Evolutionary conservation across 768 basidiomycete genomes (phyloP), one percentile per base, ranked within the genome.

Genomic region (Calocera viscosa): DNA sequence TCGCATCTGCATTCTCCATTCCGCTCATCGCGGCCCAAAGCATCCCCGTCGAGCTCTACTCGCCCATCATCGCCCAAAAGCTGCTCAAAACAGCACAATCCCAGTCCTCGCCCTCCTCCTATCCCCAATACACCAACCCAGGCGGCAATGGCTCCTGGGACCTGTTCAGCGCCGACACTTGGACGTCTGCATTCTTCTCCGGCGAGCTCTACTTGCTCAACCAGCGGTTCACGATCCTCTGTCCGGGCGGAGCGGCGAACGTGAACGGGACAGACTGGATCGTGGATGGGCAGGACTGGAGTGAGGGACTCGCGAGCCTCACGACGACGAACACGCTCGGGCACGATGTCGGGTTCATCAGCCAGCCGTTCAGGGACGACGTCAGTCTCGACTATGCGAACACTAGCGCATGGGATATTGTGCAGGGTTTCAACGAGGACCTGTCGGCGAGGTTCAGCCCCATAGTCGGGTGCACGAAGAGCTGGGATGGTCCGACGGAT

Each of bases 341-440:
- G 14, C 87, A 89, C 70, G 87, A 89, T 71, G 84, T 86, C 33
- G 88, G 87, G 8, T 89, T 87, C 74, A 73, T 88, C 69, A 86
- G 86, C 74, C 86, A 82, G 70, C 85, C 87, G 0, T 88, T 88
- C 71, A 77, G 82, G 53, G 80, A 84, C 64, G 88, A 89, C 71
- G 74, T 87, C 17, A 69, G 71, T 11, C 70, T 88, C 49, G 83
- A 87, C 68, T 82, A 84, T 1, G 67, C 70, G 1, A 87, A 88
- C 69, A 72, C 77, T 65, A 84, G 85, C 1, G 86, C 86, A 1
- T 78, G 80, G 22, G 75, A 76, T 0, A 83, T 81, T 0, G 77
- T 89, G 30, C 83, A 83, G 60, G 76, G 74, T n/a, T 87, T 88
- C 68, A 84, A 86, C 0, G 74, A 71, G 0, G 78, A 81, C 64